A percentile compares a stretch with the other conserved stretches of the same genome.
These are phyloP conservation scores for Pleurotus platypus DNA, from an alignment of 768 basidiomycete species.

Conservation along the genomic window DNA sequence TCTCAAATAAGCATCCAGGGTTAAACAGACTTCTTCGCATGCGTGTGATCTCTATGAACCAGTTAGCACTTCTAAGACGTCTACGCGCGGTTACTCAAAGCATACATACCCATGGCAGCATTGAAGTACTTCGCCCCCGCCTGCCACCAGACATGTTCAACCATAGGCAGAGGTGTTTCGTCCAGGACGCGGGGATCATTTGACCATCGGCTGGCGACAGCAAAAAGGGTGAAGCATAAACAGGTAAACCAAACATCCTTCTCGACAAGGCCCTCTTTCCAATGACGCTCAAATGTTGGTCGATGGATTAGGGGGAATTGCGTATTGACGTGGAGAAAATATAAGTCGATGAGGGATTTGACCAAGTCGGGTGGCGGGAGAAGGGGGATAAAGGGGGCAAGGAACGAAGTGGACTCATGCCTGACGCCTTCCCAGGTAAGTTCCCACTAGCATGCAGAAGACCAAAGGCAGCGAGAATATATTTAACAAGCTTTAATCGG, in stretches of 20 bases:
- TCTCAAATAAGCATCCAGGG: slow-evolving; percentile 58
- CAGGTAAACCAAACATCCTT: slow-evolving; percentile 57
- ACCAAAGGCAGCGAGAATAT: neutral
- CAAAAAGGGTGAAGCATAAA: slow-evolving; percentile 62
- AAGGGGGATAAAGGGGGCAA: slow-evolving; percentile 31
- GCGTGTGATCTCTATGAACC: slow-evolving; percentile 44
- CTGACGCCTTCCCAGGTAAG: slow-evolving; percentile 45
- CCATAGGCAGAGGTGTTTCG: slow-evolving; percentile 17
- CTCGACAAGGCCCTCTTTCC: slow-evolving; percentile 48
- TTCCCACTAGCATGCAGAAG: slow-evolving; percentile 48
- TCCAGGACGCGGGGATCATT: slow-evolving; percentile 56
- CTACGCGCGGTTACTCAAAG: neutral
- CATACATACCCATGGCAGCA: slow-evolving; percentile 43
- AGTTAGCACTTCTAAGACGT: neutral
- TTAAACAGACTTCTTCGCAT: slow-evolving; percentile 47
- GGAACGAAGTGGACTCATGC: slow-evolving; percentile 22
- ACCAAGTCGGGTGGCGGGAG: slow-evolving; percentile 69
- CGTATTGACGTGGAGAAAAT: slow-evolving; percentile 59
- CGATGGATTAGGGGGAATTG: slow-evolving; percentile 69
- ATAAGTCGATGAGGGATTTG: slow-evolving; percentile 56
- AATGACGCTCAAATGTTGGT: slow-evolving; percentile 64
- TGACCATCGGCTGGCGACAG: slow-evolving; percentile 65
- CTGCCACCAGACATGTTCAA: slow-evolving; percentile 40
- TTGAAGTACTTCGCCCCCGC: slow-evolving; percentile 64
- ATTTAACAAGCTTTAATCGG: neutral